Conservation (phyloP, 352 stramenopile species). For the Phytophthora podocarpi region DNA sequence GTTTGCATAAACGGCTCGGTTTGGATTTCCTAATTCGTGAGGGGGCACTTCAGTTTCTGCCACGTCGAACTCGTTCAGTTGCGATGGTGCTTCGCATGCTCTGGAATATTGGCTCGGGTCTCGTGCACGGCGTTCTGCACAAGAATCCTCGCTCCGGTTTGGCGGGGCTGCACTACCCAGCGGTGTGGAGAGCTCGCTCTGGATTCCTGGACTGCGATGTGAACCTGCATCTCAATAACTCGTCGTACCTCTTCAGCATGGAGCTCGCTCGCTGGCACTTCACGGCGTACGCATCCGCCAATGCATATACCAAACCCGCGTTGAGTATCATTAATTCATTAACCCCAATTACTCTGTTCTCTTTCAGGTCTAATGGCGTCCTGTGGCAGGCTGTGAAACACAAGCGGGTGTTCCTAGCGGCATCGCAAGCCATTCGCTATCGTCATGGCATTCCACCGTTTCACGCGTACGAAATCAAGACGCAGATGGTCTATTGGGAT, state of each 20-base stretch:
- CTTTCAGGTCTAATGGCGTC: slow-evolving; percentile 41
- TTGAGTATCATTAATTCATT: background rate
- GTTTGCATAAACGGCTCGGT: background rate
- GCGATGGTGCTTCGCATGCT: slow-evolving; percentile 78
- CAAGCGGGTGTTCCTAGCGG: slow-evolving; percentile 61
- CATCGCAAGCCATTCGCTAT: slow-evolving; percentile 68
- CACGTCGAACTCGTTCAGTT: background rate
- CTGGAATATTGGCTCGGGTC: slow-evolving; percentile 75
- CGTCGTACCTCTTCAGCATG: slow-evolving; percentile 83
- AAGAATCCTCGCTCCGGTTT: slow-evolving; percentile 53
- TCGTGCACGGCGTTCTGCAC: slow-evolving; percentile 60
- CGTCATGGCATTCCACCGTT: slow-evolving; percentile 64
- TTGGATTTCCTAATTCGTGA: slow-evolving; percentile 13
- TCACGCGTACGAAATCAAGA: slow-evolving; percentile 65
- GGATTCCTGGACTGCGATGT: slow-evolving; percentile 85
- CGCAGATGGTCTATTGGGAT: slow-evolving; percentile 58
- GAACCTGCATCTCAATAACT: slow-evolving; percentile 89
- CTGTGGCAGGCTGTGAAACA: slow-evolving; percentile 68
- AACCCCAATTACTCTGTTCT: background rate
- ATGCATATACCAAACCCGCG: too few species aligned
- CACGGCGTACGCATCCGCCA: slow-evolving; percentile 48
- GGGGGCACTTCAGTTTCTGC: slow-evolving; percentile 21
- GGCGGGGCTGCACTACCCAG: slow-evolving; percentile 63
- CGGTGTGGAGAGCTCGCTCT: slow-evolving; percentile 72
- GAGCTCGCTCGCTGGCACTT: slow-evolving; percentile 90